Base-by-base conservation (phyloP, 1,284 basidiomycete species). In the Melanopsichium pennsylvanicum region DNA sequence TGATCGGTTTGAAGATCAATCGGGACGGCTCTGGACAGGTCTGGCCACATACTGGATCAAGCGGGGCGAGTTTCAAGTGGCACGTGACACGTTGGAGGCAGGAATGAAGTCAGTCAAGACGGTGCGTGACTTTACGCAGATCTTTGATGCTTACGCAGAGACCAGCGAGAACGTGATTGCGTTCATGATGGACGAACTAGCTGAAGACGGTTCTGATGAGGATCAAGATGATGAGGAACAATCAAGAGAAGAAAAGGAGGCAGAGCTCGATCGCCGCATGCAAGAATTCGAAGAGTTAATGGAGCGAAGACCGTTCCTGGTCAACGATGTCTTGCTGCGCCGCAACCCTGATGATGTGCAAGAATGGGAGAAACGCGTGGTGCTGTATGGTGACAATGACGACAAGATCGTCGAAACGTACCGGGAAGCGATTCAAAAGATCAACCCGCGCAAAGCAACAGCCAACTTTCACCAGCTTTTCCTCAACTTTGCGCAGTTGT, bases 361-460 rank as follows among this genome's bases (percentile, higher is more conserved):
- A 75, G 96, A 99, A 81, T 99, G 96, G 96, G 95, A 97, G 84
- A 98, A 98, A 83, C 86, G 94, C 10, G 88, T 97, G n/a, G 92
- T 92, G 4, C 83, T 98, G 34, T 93, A 89, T 86, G 95, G 90
- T 12, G 89, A 92, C 44, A 87, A 97, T 74, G 95, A 98, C 80
- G 91, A 90, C 72, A 93, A 93, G 85, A 90, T 97, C 16, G 90
- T 93, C 13, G 89, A 91, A 75, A 97, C 94, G 3, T 98, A 97
- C 81, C 90, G 88, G 35, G 86, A 87, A 74, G 95, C 96, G 1
- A 84, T 97, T 39, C 89, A 91, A 66, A 95, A 92, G 1, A 87
- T 98, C 82, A 87, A 88, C 52, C 91, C 96, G 7, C 88, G 92
- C 52, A 93, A 90, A 82, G 92, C 95, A 1, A 93, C 93, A 0